Evolutionary conservation across 169 alveolate genomes (phyloP).

Genomic region (Condylostoma magnum): DNA sequence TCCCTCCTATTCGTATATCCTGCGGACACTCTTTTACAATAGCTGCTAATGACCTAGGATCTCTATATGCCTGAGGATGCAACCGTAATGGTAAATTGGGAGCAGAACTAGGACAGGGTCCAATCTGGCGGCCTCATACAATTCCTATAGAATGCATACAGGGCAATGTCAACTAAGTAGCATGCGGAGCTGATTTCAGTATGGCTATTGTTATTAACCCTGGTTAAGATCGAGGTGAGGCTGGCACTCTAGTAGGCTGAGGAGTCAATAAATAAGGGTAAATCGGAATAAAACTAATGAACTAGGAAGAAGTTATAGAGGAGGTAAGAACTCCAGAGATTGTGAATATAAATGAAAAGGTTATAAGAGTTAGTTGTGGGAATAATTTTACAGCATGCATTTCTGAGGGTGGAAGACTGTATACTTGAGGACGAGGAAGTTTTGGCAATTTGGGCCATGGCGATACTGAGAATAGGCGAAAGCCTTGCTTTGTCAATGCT

Average conservation of each 20-base stretch:
- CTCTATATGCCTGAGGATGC: slow-evolving; percentile 81
- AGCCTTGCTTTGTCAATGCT: slow-evolving; percentile 47
- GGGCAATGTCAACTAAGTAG: slow-evolving; percentile 19
- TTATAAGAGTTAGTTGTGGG: slow-evolving; percentile 49
- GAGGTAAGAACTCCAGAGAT: neutral
- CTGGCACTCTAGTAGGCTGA: slow-evolving; percentile 12
- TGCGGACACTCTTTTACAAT: slow-evolving; percentile 76
- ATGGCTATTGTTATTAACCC: neutral
- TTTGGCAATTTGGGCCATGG: slow-evolving; percentile 61
- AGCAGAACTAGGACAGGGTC: neutral
- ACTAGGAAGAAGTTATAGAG: neutral
- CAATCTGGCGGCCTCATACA: slow-evolving; percentile 8
- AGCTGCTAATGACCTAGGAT: slow-evolving; percentile 61
- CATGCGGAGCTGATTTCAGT: slow-evolving; percentile 25
- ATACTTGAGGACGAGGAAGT: slow-evolving; percentile 63
- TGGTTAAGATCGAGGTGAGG: neutral
- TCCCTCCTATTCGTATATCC: slow-evolving; percentile 36
- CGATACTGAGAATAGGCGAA: neutral
- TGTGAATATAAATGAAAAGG: neutral
- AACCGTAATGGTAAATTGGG: slow-evolving; percentile 73
- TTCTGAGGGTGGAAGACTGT: slow-evolving; percentile 52
- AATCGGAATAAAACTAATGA: neutral
- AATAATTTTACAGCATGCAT: slow-evolving; percentile 52
- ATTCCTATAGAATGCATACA: neutral
- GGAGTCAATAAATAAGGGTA: slow-evolving; percentile 21